Conservation (phyloP, 2,329 filamentous ascomycete genomes). For the Arthrocladium fulminans region DNA sequence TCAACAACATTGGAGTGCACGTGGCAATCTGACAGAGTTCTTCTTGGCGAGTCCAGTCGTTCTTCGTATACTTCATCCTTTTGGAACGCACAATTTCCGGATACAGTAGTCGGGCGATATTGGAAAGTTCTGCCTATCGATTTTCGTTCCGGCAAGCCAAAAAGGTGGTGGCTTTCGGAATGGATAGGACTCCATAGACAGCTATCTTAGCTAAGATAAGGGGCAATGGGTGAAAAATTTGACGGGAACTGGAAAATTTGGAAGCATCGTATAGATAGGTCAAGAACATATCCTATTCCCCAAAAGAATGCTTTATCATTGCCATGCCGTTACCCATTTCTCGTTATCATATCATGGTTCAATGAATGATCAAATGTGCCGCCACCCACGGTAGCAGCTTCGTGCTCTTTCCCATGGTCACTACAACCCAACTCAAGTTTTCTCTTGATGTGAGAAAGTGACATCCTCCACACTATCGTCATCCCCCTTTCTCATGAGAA, state of each 20-base stretch:
- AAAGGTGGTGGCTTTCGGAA: not conserved
- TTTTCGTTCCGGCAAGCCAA: not conserved
- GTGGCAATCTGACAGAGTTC: not conserved
- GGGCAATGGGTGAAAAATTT: not conserved
- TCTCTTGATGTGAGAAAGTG: slow-evolving; percentile 14
- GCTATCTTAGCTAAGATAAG: not conserved
- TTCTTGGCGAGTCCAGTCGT: not conserved
- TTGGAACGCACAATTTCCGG: not conserved
- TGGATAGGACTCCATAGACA: not conserved
- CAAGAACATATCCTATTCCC: not conserved
- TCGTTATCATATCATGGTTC: not conserved
- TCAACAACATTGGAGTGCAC: not conserved
- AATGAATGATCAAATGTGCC: not conserved
- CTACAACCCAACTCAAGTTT: not conserved
- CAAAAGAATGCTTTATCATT: not conserved
- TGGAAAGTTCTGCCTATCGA: not conserved
- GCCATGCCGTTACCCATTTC: not conserved
- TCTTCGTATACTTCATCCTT: too few relatives aligned
- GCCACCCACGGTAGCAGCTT: too few relatives aligned
- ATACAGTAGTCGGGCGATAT: not conserved
- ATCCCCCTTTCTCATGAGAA: slow-evolving; percentile 13
- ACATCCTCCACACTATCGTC: slow-evolving; percentile 12
- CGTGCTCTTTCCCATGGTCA: not conserved
- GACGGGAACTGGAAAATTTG: not conserved
- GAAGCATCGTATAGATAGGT: not conserved